A percentile compares a stretch with the other conserved stretches of the same genome.
These are phyloP conservation scores for Lipomyces kockii DNA, from an alignment of 805 yeast species.

Conservation along the genomic window DNA sequence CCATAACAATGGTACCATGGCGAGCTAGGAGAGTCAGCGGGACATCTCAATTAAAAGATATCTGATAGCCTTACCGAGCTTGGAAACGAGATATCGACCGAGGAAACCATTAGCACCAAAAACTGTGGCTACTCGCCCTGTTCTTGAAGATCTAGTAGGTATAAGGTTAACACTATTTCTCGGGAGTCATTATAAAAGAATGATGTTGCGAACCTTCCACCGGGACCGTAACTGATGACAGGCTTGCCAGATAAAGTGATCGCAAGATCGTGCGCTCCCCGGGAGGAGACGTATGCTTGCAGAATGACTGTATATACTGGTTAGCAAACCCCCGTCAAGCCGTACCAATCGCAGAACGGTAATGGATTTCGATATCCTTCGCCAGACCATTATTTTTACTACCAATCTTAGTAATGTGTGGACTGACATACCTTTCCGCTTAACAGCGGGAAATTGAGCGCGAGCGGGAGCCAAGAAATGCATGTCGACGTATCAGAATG, in stretches of 20 bases:
- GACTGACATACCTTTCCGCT: constrained; percentile 22
- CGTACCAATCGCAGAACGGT: too few species aligned
- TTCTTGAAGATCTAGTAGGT: constrained; percentile 61
- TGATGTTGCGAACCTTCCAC: constrained; percentile 54
- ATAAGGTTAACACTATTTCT: neutral
- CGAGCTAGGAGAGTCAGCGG: constrained; percentile 52
- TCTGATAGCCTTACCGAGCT: constrained; percentile 47
- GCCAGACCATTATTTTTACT: neutral
- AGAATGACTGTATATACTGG: neutral
- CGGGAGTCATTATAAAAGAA: neutral
- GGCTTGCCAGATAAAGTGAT: constrained; percentile 79
- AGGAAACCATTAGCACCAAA: constrained; percentile 82
- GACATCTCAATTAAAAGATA: neutral
- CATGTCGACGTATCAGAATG: constrained; percentile 13
- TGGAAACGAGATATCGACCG: constrained; percentile 72
- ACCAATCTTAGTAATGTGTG: neutral
- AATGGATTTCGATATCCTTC: neutral
- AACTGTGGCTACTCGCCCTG: constrained; percentile 87
- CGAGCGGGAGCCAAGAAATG: constrained; percentile 24
- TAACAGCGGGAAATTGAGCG: constrained; percentile 12
- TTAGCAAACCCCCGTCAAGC: neutral
- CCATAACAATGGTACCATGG: constrained; percentile 77
- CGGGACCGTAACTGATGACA: constrained; percentile 69
- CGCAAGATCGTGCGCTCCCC: constrained; percentile 48
- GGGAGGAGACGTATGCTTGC: constrained; percentile 2